Evolutionary conservation across 768 basidiomycete species (phyloP), one percentile per base, ranked within the genome.

Genomic region (Xerocomellus intermedius): DNA sequence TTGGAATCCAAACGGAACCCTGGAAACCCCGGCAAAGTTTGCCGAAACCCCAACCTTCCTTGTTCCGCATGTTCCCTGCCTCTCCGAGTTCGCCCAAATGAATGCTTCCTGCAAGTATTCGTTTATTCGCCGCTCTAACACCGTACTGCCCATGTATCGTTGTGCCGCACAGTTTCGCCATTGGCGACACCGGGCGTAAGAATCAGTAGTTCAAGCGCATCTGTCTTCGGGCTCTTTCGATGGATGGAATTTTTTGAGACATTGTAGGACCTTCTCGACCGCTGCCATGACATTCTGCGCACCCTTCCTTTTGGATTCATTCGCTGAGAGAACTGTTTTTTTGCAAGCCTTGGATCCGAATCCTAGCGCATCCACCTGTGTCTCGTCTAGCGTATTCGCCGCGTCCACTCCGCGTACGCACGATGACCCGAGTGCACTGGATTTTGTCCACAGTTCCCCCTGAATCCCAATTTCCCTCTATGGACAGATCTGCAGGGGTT

Each of bases 21-120:
- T 50, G 50, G 52, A 53, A 64, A 69, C 65, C 70, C 50, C 68
- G 68, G 68, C 57, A 55, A 47, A 36, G 22, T 19, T 13, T 50
- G 56, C 64, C 62, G 63, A 57, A 5, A 22, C 28, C 54, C 24
- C 9, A 37, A 5, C 32, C 30, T 35, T 26, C 52, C 39, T n/a
- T 54, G 51, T 54, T 63, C 66, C 66, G 59, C 35, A 14, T 56
- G 52, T 35, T 68, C 57, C 61, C 69, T 70, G 14, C 8, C 17
- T 14, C 16, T 30, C 54, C 38, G 44, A 51, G 13, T 24, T 19
- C 50, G 9, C 6, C 14, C 41, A 22, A 13, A 4, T 22, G 36
- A 19, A n/a, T n/a, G 12, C 24, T 5, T 24, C 24, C 24, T 24
- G 5, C 24, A 24, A 33, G 21, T 35, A 12, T n/a, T 28, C 19